These are phyloP conservation scores for Debaryomyces maramus DNA, from an alignment of 805 yeast genomes.

Conservation along the genomic window DNA sequence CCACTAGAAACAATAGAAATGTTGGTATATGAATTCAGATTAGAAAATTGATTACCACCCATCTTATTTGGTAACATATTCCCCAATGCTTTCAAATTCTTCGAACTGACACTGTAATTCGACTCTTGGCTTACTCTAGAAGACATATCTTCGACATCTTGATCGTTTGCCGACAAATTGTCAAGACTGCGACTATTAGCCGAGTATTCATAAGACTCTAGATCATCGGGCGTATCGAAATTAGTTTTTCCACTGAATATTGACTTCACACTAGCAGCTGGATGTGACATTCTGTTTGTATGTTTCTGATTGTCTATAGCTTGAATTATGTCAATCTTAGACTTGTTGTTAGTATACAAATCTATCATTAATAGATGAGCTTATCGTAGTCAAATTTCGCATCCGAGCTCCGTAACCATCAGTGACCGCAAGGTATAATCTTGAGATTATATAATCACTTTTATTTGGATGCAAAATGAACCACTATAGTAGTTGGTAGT, in stretches of 20 bases:
- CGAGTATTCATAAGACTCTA: constrained; percentile 16
- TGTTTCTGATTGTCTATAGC: background rate
- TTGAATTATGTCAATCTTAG: too few species aligned
- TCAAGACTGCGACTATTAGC: background rate
- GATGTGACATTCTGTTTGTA: constrained; percentile 34
- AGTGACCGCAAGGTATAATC: background rate
- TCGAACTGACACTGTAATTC: constrained; percentile 19
- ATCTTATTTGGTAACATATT: constrained; percentile 1
- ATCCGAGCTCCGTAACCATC: constrained; percentile 1
- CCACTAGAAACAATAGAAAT: constrained; percentile 25
- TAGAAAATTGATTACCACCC: constrained; percentile 1
- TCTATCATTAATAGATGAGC: too few species aligned
- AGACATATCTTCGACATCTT: constrained; percentile 14
- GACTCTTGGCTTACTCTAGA: constrained; percentile 17
- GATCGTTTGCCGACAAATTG: constrained; percentile 1
- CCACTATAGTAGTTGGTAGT: background rate
- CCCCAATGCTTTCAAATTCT: constrained; percentile 16
- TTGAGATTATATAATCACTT: background rate
- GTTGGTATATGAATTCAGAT: constrained; percentile 17
- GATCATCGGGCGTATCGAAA: constrained; percentile 25
- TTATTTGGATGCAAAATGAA: background rate
- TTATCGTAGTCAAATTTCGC: too few species aligned
- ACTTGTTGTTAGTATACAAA: too few species aligned
- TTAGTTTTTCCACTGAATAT: constrained; percentile 36
- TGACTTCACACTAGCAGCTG: constrained; percentile 43